These are phyloP conservation scores for Radiomyces spectabilis DNA, from an alignment of 192 early-diverging fungal genomes.

Conservation along the genomic window DNA sequence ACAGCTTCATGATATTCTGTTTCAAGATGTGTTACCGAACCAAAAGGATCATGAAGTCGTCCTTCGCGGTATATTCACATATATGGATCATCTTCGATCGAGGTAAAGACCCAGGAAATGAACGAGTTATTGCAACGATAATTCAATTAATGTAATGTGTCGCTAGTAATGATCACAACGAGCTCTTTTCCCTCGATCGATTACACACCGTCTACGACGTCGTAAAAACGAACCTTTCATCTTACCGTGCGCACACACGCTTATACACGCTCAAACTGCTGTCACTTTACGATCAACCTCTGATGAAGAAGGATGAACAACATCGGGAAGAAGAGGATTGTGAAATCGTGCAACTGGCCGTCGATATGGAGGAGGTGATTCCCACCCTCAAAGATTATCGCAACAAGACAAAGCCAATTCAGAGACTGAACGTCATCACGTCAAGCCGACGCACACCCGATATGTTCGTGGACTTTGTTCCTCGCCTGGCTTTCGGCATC, in stretches of 20 bases:
- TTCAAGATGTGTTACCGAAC: constrained; percentile 31
- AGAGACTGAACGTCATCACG: constrained; percentile 59
- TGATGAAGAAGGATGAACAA: constrained; percentile 26
- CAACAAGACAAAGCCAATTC: constrained; percentile 73
- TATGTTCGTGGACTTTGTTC: constrained; percentile 59
- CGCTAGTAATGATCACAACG: constrained; percentile 10
- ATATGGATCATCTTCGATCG: constrained; percentile 23
- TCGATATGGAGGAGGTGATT: constrained; percentile 58
- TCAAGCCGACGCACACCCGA: constrained; percentile 55
- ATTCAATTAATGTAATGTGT: not conserved
- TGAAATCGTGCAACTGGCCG: constrained; percentile 43
- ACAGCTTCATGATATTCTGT: constrained; percentile 11
- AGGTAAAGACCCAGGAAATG: not conserved
- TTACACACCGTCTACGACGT: constrained; percentile 42
- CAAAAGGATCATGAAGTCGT: constrained; percentile 41
- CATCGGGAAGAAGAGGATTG: constrained; percentile 28
- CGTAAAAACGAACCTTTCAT: constrained; percentile 55
- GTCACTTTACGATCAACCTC: constrained; percentile 56
- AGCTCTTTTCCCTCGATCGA: constrained; percentile 27
- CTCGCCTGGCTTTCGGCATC: constrained; percentile 60
- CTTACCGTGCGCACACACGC: constrained; percentile 45
- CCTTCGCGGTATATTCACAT: constrained; percentile 33
- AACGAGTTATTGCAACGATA: too few species aligned
- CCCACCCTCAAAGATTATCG: constrained; percentile 60
- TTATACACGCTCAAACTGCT: constrained; percentile 66